Evolutionary conservation across 495 filamentous ascomycete species (phyloP).

Genomic region (Beverwykella pulmonaria): DNA sequence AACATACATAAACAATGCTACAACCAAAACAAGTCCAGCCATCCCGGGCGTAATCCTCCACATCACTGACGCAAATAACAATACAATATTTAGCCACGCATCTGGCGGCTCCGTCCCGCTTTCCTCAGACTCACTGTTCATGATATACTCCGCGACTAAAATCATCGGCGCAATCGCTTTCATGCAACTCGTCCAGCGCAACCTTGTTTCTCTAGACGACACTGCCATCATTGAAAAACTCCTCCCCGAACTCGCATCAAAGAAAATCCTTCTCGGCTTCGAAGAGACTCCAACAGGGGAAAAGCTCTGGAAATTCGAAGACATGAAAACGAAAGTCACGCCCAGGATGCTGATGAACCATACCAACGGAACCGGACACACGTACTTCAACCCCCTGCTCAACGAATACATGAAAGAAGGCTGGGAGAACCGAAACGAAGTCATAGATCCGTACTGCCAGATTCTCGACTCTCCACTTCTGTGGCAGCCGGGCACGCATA

Average conservation of each 20-base stretch:
- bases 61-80: constrained; percentile 8
- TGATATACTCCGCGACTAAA: constrained; percentile 22
- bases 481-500: constrained; percentile 30
- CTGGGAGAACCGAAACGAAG: constrained; percentile 15
- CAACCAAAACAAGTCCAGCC: neutral
- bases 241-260: constrained; percentile 15
- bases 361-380: constrained; percentile 16
- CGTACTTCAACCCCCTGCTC: constrained; percentile 21
- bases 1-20: constrained; percentile 13
- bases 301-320: constrained; percentile 3
- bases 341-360: constrained; percentile 32
- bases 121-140: neutral
- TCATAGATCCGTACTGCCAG: constrained; percentile 9
- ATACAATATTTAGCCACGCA: constrained; percentile 21
- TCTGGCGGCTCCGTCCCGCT: constrained; percentile 1
- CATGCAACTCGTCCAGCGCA: constrained; percentile 23
- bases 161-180: constrained; percentile 28
- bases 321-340: constrained; percentile 1
- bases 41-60: constrained; percentile 26
- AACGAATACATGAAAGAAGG: constrained; percentile 9
- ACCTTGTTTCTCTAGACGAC: constrained; percentile 15
- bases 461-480: constrained; percentile 17
- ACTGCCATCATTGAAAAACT: constrained; percentile 1
- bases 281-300: neutral
- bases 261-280: constrained; percentile 20